These are phyloP conservation scores for Naganishia sp. DNA, from an alignment of 1,284 basidiomycete genomes.

Conservation along the genomic window DNA sequence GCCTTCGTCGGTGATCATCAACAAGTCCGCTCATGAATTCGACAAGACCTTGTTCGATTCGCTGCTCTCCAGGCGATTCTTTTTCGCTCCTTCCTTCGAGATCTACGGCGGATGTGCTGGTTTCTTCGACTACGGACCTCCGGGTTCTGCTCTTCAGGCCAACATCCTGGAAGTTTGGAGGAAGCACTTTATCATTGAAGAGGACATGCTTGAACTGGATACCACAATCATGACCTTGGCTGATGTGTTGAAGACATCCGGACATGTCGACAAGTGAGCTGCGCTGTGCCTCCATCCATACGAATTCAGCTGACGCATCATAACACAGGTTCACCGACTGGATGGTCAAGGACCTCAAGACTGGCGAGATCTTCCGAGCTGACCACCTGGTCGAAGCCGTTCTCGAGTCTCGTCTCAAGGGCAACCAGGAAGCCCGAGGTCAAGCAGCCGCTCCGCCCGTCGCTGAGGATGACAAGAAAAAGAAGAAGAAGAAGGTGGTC, in stretches of 20 bases:
- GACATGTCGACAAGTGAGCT: conserved; percentile 81
- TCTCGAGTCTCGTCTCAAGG: conserved; percentile 82
- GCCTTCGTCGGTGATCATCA: conserved; percentile 56
- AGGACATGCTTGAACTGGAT: conserved; percentile 98
- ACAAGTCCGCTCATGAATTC: conserved; percentile 85
- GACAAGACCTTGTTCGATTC: conserved; percentile 85
- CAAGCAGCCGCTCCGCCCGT: conserved; percentile 56
- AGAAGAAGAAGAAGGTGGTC: conserved; percentile 79
- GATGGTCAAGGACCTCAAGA: conserved; percentile 97
- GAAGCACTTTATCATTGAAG: conserved; percentile 97
- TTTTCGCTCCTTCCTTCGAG: conserved; percentile 97
- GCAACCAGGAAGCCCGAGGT: conserved; percentile 90
- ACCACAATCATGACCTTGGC: conserved; percentile 97
- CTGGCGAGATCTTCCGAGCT: conserved; percentile 93
- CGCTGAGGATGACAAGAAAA: conserved; percentile 69
- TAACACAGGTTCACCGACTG: conserved; percentile 79
- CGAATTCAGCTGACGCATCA: neutral
- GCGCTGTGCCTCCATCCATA: neutral
- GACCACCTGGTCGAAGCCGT: conserved; percentile 96
- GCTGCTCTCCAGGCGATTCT: conserved; percentile 88
- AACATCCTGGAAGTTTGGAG: conserved; percentile 98
- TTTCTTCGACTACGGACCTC: conserved; percentile 92
- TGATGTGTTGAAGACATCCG: conserved; percentile 94
- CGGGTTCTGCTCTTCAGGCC: conserved; percentile 91
- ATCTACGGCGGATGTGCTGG: conserved; percentile 95